Base-by-base conservation (phyloP, 1,139 yeast species). In the Kurtzmaniella quercitrusa region DNA sequence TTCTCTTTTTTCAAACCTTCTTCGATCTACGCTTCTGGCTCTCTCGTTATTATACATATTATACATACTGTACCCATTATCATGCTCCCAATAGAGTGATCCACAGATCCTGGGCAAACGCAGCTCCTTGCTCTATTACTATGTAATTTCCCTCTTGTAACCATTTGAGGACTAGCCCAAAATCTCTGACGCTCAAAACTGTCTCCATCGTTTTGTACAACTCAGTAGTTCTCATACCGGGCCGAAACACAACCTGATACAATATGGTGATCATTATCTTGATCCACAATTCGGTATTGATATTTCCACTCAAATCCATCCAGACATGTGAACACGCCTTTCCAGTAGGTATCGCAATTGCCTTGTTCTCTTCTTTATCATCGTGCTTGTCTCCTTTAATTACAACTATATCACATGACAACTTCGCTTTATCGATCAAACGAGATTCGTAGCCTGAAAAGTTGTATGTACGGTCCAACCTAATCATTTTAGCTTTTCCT, bases 251-350 rank as follows among this genome's bases (percentile, higher is more conserved):
- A n/a, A 86, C 58, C 41, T 70, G 70, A 46, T 72, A 63, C 1
- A 82, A 47, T 0, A 81, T 49, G n/a, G 79, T 69, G 25, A 73
- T 63, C 0, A 84, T 60, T 0, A 83, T 58, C 44, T 71, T 74
- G 11, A 63, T 62, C 91, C 95, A 89, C n/a, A 86, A 60, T 0
- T 60, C 59, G 21, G 62, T 63, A 51, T 85, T 81, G 21, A 87
- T 70, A 25, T 70, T 62, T 1, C 95, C 94, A 37, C 70, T 61
- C 29, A 83, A 61, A 51, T 83, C 86, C 9, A 86, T 68, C 96
- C 96, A 89, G 10, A 86, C 62, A 41, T 77, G 77, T 1, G 85
- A 76, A 46, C 89, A 82, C 1, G 93, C 81, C 25, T 69, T 63
- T 0, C 82, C 85, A 2, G 72, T 58, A 0, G 91, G 85, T 1